Percentiles rank a stretch among this genome's conserved stretches.
These are phyloP conservation scores for Rhododendron vialii DNA, from an alignment of 148 eudicot genomes.

Conservation along the genomic window DNA sequence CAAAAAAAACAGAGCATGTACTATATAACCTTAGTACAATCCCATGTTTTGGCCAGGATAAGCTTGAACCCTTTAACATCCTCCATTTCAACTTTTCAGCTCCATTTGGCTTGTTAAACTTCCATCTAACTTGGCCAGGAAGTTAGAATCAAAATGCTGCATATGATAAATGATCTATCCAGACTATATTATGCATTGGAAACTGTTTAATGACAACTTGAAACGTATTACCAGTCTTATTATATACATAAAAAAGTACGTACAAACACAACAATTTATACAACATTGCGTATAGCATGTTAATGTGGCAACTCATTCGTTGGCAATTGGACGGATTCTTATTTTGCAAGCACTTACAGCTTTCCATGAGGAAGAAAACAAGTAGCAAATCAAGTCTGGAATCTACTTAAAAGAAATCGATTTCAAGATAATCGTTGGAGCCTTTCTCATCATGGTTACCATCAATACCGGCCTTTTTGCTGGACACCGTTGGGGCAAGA, in stretches of 20 bases:
- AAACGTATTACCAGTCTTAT: neutral
- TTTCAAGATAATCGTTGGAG: slow-evolving; percentile 47
- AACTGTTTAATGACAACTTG: slow-evolving; percentile 23
- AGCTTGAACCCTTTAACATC: neutral
- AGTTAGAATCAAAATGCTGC: neutral
- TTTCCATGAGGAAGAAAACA: slow-evolving; percentile 5
- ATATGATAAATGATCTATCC: neutral
- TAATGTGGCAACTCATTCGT: neutral
- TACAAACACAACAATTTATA: neutral
- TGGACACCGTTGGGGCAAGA: slow-evolving; percentile 34
- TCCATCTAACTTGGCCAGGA: neutral
- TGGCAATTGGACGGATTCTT: neutral
- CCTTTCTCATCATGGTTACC: slow-evolving; percentile 43
- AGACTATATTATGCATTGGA: neutral
- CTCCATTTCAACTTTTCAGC: neutral
- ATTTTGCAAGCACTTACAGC: slow-evolving; percentile 1
- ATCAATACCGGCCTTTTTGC: slow-evolving; percentile 41
- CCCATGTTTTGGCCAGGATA: neutral
- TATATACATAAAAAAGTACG: neutral
- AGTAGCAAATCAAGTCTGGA: slow-evolving; percentile 8
- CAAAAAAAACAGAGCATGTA: neutral
- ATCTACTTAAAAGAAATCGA: neutral
- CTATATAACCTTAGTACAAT: neutral
- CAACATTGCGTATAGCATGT: neutral
- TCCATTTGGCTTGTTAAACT: neutral